Evolutionary conservation across 1,139 yeast species (phyloP).

Genomic region (Protomyces macrosporus): DNA sequence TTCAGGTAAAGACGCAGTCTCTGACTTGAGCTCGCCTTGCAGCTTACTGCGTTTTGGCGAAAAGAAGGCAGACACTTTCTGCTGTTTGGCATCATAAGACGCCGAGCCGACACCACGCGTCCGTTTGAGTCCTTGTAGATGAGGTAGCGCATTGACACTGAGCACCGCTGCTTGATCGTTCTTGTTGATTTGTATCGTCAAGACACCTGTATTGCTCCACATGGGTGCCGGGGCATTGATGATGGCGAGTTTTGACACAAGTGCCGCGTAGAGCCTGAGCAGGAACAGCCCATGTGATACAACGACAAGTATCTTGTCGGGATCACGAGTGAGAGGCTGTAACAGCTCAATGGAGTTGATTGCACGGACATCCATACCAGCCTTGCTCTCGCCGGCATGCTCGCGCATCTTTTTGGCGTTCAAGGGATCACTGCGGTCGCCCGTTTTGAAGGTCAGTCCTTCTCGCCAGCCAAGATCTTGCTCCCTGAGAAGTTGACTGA

Average conservation of each 20-base stretch:
- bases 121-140: constrained; percentile 15
- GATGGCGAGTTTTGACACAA: neutral
- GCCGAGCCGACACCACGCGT: constrained; percentile 19
- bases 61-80: constrained; percentile 14
- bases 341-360: neutral
- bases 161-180: neutral
- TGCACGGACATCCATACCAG: constrained; percentile 11
- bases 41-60: neutral
- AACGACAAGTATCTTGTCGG: neutral
- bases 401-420: neutral
- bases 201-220: constrained; percentile 22
- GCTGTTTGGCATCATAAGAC: constrained; percentile 8
- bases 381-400: constrained; percentile 12
- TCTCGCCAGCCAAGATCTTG: constrained; percentile 26
- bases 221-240: neutral
- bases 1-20: neutral
- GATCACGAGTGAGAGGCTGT: neutral
- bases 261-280: constrained; percentile 6
- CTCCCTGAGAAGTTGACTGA: neutral
- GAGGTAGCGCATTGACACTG: constrained; percentile 5
- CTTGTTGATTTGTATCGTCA: neutral
- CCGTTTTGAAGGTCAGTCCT: constrained; percentile 7
- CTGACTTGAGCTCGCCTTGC: neutral
- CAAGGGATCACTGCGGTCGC: neutral
- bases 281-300: constrained; percentile 23